Percentiles rank a stretch among this genome's conserved stretches.
Evolutionary conservation across 106 monocot genomes (phyloP).

Genomic region (Dendrobium nobile): DNA sequence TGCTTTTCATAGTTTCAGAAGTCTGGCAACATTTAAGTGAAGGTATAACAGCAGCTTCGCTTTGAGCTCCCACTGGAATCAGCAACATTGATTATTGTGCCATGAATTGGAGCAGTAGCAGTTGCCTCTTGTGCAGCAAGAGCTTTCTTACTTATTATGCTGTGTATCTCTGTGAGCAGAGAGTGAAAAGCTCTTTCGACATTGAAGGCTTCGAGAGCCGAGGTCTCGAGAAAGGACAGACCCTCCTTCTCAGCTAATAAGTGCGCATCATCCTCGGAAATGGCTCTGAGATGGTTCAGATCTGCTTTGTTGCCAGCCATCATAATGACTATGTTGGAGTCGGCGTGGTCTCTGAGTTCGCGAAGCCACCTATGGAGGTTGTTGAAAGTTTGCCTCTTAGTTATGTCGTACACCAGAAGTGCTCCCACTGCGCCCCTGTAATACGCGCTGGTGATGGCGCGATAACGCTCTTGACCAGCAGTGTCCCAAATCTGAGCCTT

Average conservation of each 20-base stretch:
- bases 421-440: constrained; percentile 77
- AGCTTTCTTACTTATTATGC: constrained; percentile 60
- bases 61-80: constrained; percentile 16
- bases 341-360: constrained; percentile 70
- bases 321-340: constrained; percentile 75
- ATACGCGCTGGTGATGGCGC: constrained; percentile 74
- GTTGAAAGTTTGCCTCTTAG: constrained; percentile 72
- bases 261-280: constrained; percentile 36
- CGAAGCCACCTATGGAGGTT: constrained; percentile 71
- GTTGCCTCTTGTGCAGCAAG: constrained; percentile 53
- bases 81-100: constrained; percentile 58
- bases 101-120: constrained; percentile 28
- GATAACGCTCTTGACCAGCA: constrained; percentile 72
- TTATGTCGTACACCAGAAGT: constrained; percentile 72
- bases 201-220: constrained; percentile 56
- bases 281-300: constrained; percentile 48
- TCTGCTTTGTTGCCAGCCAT: constrained; percentile 76
- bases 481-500: constrained; percentile 85
- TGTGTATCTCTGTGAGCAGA: constrained; percentile 44
- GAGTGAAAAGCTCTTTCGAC: constrained; percentile 62
- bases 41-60: too few species aligned
- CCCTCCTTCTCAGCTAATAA: constrained; percentile 62
- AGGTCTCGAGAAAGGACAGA: constrained; percentile 68
- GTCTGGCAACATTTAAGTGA: too few species aligned
- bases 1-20: too few species aligned